phyloP scores from a whole-genome alignment of 129 eudicot species.

The Erigeron canadensis region DNA sequence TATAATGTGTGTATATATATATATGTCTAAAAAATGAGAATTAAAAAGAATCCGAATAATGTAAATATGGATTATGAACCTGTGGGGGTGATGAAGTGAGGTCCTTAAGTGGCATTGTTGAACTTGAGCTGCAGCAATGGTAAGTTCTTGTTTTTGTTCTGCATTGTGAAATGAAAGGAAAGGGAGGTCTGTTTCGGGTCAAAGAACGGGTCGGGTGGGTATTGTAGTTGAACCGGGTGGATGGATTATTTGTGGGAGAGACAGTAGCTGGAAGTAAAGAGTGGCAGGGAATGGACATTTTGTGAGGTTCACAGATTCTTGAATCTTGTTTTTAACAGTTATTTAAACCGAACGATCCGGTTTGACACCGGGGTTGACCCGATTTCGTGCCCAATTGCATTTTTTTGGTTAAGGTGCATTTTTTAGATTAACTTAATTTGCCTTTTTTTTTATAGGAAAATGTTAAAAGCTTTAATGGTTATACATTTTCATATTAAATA shows the following conservation, averaged over 20 bases:
- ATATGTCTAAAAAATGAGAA: neutral
- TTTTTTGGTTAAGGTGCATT: no score
- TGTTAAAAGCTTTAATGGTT: no score
- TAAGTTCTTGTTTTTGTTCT: constrained; percentile 24
- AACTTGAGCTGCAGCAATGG: constrained; percentile 21
- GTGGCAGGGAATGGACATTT: constrained; percentile 31
- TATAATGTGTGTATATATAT: no score
- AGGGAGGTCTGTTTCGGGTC: constrained; percentile 21
- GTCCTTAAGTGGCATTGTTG: constrained; percentile 31
- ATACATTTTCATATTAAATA: no score
- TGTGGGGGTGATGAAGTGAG: constrained; percentile 29
- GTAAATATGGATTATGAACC: constrained; percentile 9
- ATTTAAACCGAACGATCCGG: constrained; percentile 8
- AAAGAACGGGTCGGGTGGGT: constrained; percentile 8
- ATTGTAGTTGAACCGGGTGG: constrained; percentile 20
- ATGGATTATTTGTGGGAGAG: constrained; percentile 18
- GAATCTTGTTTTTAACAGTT: constrained; percentile 11
- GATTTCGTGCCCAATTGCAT: neutral
- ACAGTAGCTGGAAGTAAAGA: constrained; percentile 10
- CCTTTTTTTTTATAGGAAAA: no score
- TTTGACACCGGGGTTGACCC: constrained; percentile 3
- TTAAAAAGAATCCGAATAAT: neutral
- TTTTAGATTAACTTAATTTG: no score
- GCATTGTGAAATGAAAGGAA: constrained; percentile 1
- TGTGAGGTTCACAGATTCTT: constrained; percentile 17